These are phyloP conservation scores for Apiosordaria backusii DNA, from an alignment of 495 filamentous ascomycete genomes.

Conservation along the genomic window DNA sequence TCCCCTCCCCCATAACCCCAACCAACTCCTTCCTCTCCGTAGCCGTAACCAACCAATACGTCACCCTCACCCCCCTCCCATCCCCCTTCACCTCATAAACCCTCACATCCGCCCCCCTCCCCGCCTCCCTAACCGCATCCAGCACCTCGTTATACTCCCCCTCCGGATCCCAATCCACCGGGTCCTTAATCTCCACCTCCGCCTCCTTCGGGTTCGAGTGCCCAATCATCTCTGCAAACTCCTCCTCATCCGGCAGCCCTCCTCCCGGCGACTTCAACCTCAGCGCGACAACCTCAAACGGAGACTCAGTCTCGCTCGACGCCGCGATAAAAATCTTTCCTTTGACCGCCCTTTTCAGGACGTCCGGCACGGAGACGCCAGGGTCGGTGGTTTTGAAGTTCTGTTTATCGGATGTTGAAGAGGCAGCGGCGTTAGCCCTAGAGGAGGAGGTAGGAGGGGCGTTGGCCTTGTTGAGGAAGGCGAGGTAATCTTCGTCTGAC, in stretches of 20 bases:
- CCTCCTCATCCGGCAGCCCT: conserved; percentile 59
- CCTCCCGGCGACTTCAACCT: conserved; percentile 45
- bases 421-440: conserved; percentile 74
- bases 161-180: conserved; percentile 58
- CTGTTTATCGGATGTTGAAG: conserved; percentile 25
- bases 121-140: conserved; percentile 54
- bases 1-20: conserved; percentile 58
- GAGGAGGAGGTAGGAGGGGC: no score
- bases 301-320: conserved; percentile 76
- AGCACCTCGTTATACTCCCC: conserved; percentile 58
- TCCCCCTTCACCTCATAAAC: conserved; percentile 66
- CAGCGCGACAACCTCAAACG: conserved; percentile 71
- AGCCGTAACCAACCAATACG: conserved; percentile 71
- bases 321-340: conserved; percentile 56
- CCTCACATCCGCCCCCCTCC: conserved; percentile 59
- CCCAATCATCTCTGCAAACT: conserved; percentile 55
- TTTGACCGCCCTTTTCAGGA: conserved; percentile 48
- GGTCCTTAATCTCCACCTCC: conserved; percentile 50
- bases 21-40: conserved; percentile 58
- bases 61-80: conserved; percentile 58
- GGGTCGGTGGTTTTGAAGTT: conserved; percentile 51
- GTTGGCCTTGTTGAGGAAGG: conserved; percentile 84
- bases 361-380: conserved; percentile 52
- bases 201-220: conserved; percentile 47
- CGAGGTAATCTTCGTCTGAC: conserved; percentile 76